Evolutionary conservation across 805 yeast genomes (phyloP).

Genomic region (Vanderwaltozyma verrucispora): DNA sequence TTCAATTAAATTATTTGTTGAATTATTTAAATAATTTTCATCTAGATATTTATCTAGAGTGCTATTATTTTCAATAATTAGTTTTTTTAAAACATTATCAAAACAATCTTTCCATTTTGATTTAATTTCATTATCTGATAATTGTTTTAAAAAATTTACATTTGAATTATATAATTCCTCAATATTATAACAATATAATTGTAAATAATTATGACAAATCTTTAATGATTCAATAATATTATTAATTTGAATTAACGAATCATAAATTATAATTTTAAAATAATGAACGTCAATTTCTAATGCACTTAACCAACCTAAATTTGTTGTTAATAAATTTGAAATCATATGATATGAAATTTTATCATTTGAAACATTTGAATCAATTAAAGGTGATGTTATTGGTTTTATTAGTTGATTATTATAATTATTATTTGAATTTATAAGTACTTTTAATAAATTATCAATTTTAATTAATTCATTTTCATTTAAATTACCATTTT

Average conservation of each 20-base stretch:
- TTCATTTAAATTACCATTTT: background rate
- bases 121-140: slow-evolving; percentile 34
- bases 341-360: slow-evolving; percentile 14
- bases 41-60: slow-evolving; percentile 13
- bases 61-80: slow-evolving; percentile 6
- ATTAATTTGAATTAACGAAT: slow-evolving; percentile 29
- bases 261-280: slow-evolving; percentile 24
- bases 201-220: slow-evolving; percentile 40
- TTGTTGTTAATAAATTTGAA: slow-evolving; percentile 32
- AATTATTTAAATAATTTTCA: slow-evolving; percentile 3
- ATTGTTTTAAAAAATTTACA: slow-evolving; percentile 29
- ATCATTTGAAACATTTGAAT: slow-evolving; percentile 6
- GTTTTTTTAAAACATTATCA: slow-evolving; percentile 11
- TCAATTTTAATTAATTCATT: background rate
- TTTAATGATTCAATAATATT: slow-evolving; percentile 37
- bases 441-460: background rate
- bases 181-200: slow-evolving; percentile 39
- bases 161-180: slow-evolving; percentile 35
- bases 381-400: slow-evolving; percentile 29
- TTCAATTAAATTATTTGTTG: slow-evolving; percentile 3
- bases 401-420: slow-evolving; percentile 22
- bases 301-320: slow-evolving; percentile 44
- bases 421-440: background rate
- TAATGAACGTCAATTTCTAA: slow-evolving; percentile 32
- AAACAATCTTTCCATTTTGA: slow-evolving; percentile 33